Evolutionary conservation across 2,329 filamentous ascomycete genomes (phyloP), one percentile per base, ranked within the genome.

Genomic region (Elsinoe batatas): DNA sequence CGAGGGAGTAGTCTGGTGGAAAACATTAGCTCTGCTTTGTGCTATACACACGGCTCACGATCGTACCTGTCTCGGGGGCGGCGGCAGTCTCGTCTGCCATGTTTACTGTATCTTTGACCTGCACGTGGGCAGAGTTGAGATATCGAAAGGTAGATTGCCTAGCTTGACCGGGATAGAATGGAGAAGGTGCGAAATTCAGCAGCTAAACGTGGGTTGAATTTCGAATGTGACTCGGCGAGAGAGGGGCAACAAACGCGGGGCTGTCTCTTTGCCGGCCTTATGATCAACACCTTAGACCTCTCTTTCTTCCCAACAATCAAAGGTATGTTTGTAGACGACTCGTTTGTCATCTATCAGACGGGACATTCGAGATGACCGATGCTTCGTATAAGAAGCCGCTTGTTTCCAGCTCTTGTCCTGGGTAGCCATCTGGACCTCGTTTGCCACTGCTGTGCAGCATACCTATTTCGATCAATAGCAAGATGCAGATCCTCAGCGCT

Each of bases 1-100:
- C 63, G 37, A 70, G 64, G 35, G 61, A 63, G 64, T 70, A 68
- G 62, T 70, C 67, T 69, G 62, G 40, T 46, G n/a, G 6, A 56
- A 15, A 57, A 15, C 40, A 22, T 44, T 30, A 44, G 40, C 40
- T 57, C 32, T 30, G 22, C 38, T 30, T 30, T 30, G 26, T 42
- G 15, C 22, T 51, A 30, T 30, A 18, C 46, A 15, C 35, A 35
- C 11, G 12, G n/a, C 30, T 32, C 38, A 18, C 18, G 20, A 37
- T 37, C 26, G 2, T 35, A 37, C 33, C 26, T 36, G 22, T 20
- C 40, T 40, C 32, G 35, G 37, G 26, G 42, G 40, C 38, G 22
- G 20, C 53, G n/a, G 53, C 46, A 37, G 46, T 13, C 32, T 20
- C 55, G 8, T 35, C 55, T 53, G 38, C 49, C 46, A 51, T 53